Evolutionary conservation across 2,329 filamentous ascomycete species (phyloP).

Genomic region (Colletotrichum sp.): DNA sequence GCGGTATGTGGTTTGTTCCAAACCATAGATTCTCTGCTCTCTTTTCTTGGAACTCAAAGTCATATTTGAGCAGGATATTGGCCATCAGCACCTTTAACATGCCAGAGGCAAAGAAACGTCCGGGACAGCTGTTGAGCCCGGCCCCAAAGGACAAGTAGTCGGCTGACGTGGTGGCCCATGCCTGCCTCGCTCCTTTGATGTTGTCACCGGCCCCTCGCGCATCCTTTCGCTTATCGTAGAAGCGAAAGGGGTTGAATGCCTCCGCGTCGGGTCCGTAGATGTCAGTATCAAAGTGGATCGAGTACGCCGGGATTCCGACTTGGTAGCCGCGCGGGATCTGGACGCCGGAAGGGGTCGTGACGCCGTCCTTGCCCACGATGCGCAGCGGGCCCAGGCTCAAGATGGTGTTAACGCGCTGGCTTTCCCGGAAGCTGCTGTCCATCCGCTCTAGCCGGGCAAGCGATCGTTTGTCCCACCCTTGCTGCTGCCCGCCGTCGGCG

Average conservation of each 20-base stretch:
- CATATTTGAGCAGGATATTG: background rate
- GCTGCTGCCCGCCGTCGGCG: conserved; percentile 27
- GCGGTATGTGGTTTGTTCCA: background rate
- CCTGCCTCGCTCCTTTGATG: conserved; percentile 28
- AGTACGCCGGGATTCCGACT: conserved; percentile 33
- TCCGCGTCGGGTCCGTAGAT: conserved; percentile 25
- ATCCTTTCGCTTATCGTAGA: conserved; percentile 25
- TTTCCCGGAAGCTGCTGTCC: conserved; percentile 47
- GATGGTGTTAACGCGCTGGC: conserved; percentile 38
- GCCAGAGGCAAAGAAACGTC: background rate
- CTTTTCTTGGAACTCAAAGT: background rate
- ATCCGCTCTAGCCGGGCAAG: conserved; percentile 40
- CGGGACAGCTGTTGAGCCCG: background rate
- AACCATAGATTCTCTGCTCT: background rate
- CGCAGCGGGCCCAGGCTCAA: conserved; percentile 30
- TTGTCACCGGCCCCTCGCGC: conserved; percentile 23
- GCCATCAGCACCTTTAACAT: background rate
- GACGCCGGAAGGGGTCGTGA: conserved; percentile 38
- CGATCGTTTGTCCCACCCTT: conserved; percentile 35
- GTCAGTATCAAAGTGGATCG: conserved; percentile 29
- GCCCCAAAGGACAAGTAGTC: conserved; percentile 40
- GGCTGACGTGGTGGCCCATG: conserved; percentile 35
- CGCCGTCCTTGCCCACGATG: conserved; percentile 27
- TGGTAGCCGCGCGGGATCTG: conserved; percentile 32
- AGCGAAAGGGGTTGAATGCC: conserved; percentile 32